A percentile compares a stretch with the other conserved stretches of the same genome.
Conservation (phyloP, 192 early-diverging fungal species). For the Neocallimastix lanati region DNA sequence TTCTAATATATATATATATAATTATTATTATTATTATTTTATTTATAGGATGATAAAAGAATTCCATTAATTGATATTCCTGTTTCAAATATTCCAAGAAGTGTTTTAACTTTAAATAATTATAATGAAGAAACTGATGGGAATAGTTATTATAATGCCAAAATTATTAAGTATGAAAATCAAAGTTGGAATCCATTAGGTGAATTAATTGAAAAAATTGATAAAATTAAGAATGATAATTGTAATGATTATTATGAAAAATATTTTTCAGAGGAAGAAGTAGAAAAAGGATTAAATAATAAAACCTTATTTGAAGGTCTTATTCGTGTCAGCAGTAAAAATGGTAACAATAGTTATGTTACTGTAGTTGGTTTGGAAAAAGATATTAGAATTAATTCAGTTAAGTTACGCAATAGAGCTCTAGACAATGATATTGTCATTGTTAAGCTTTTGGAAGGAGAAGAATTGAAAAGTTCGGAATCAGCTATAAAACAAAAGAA, state of each 20-base stretch:
- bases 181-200: background rate
- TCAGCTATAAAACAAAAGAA: conserved; percentile 24
- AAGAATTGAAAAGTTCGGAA: conserved; percentile 29
- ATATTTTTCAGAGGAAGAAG: background rate
- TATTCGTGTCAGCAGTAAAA: background rate
- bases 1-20: background rate
- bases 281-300: background rate
- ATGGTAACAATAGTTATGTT: background rate
- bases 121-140: background rate
- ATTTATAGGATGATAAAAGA: background rate
- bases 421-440: conserved; percentile 70
- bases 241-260: background rate
- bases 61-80: background rate
- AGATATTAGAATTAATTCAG: conserved; percentile 63
- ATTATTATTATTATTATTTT: background rate
- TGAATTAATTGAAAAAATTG: background rate
- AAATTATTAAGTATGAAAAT: background rate
- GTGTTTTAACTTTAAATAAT: background rate
- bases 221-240: background rate
- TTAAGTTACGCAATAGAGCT: conserved; percentile 58
- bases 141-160: background rate
- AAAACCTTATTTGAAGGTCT: background rate
- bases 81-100: background rate
- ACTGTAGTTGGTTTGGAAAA: conserved; percentile 18
- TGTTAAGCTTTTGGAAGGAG: conserved; percentile 47